Evolutionary conservation across 352 stramenopile species (phyloP), one percentile per base, ranked within the genome.

Genomic region (Phytophthora brassicae): DNA sequence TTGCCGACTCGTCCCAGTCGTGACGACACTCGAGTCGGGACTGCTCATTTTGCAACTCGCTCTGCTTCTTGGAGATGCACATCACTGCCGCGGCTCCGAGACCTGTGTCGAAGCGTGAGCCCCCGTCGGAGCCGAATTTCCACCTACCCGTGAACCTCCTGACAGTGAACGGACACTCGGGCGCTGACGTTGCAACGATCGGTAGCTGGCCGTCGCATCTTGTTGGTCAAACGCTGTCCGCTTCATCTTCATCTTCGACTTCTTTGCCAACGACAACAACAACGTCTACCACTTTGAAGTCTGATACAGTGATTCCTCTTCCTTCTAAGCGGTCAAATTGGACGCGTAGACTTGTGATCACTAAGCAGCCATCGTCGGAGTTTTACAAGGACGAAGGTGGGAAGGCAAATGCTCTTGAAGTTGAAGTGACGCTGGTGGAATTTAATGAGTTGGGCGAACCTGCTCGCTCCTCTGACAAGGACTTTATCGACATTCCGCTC

Each of bases 311-410:
- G 28, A 2, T 31, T 20, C 36, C 35, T 1, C 47, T 68, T 29
- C 43, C 49, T 33, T 52, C 64, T 13, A 84, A 84, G 57, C 72
- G 82, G 14, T 38, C 42, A n/a, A 77, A 74, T 12, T 90, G 83
- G 83, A 83, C 81, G 13, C 76, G 84, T 33, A 72, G 86, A 42
- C 66, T 95, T 39, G 84, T 93, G n/a, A 84, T 95, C 42, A 92
- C 83, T 11, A 95, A 89, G 66, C 86, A 95, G 62, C 86, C 86
- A 8, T 63, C 76, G 12, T 91, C 86, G 16, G 84, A 93, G 61
- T 95, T 95, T 56, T 95, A 93, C 72, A 95, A 95, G 59, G 86
- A 95, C 50, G 86, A 95, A 92, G 86, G 86, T 8, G 86, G 86
- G 16, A 92, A 92, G 59, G 72, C 86, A 1, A 95, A 95, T 62